phyloP scores from a whole-genome alignment of 2,329 filamentous ascomycete species.

The Lasiodiplodia gonubiensis region DNA sequence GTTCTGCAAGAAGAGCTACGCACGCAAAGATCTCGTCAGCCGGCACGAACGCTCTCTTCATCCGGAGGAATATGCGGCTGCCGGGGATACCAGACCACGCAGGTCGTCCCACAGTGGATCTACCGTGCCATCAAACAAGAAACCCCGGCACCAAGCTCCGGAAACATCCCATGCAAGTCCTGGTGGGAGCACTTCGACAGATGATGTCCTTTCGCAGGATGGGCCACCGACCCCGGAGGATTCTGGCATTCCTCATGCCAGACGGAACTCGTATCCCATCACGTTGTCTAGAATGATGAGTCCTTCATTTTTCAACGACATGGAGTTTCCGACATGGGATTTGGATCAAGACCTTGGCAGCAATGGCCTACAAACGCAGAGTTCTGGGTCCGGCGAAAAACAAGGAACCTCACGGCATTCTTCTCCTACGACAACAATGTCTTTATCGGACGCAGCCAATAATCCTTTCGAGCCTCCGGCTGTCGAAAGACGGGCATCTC shows the following conservation, averaged over 20 bases:
- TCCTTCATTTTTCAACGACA: conserved; percentile 3
- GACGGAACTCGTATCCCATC: not conserved
- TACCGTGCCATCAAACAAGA: not conserved
- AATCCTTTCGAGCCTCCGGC: not conserved
- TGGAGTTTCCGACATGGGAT: not conserved
- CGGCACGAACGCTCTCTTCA: conserved; percentile 44
- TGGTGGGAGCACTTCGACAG: not conserved
- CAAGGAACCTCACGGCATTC: not conserved
- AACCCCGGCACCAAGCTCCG: not conserved
- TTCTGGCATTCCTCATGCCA: too few species aligned
- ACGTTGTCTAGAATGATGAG: conserved; percentile 9
- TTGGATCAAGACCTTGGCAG: not conserved
- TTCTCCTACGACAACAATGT: not conserved
- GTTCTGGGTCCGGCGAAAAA: not conserved
- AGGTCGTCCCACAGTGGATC: not conserved
- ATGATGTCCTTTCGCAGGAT: not conserved
- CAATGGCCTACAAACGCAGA: not conserved
- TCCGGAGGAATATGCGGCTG: conserved; percentile 25
- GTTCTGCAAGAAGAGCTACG: conserved; percentile 42
- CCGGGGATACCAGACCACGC: not conserved
- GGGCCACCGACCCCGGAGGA: not conserved
- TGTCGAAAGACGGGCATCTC: not conserved
- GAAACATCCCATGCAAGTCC: not conserved
- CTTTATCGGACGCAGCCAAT: not conserved
- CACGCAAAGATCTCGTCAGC: conserved; percentile 44